A percentile compares a stretch with the other conserved stretches of the same genome.
Evolutionary conservation across 257 asterid genomes (phyloP).

Genomic region (Voacanga thouarsii): DNA sequence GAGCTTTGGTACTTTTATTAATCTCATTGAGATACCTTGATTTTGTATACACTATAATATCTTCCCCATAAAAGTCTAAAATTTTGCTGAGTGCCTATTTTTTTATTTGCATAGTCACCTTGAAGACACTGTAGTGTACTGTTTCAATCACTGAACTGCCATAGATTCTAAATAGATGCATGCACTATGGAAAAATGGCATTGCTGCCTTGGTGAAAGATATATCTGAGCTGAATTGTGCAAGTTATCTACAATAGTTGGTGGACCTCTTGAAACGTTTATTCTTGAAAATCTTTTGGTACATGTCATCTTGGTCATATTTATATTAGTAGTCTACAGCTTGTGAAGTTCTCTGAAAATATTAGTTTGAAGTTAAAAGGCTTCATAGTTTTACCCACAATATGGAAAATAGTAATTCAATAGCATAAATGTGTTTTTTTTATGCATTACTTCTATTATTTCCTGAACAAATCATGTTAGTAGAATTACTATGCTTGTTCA

Average conservation of each 20-base stretch:
- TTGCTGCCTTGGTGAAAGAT: too few species aligned
- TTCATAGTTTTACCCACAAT: neutral
- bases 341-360: neutral
- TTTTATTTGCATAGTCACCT: too few species aligned
- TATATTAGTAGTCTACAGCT: neutral
- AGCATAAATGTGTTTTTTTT: neutral
- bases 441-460: conserved; percentile 2
- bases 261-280: neutral
- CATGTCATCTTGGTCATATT: neutral
- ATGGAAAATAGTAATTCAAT: neutral
- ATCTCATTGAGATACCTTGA: too few species aligned
- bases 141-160: too few species aligned
- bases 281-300: neutral
- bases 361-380: neutral
- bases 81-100: too few species aligned
- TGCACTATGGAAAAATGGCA: too few species aligned
- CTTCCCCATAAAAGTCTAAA: neutral
- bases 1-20: neutral
- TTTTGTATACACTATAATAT: neutral
- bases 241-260: neutral
- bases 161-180: too few species aligned
- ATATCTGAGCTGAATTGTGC: too few species aligned
- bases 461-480: neutral
- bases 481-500: neutral
- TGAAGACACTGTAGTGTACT: too few species aligned